These are phyloP conservation scores for Sclerospora graminicola DNA, from an alignment of 352 stramenopile species.

Conservation along the genomic window DNA sequence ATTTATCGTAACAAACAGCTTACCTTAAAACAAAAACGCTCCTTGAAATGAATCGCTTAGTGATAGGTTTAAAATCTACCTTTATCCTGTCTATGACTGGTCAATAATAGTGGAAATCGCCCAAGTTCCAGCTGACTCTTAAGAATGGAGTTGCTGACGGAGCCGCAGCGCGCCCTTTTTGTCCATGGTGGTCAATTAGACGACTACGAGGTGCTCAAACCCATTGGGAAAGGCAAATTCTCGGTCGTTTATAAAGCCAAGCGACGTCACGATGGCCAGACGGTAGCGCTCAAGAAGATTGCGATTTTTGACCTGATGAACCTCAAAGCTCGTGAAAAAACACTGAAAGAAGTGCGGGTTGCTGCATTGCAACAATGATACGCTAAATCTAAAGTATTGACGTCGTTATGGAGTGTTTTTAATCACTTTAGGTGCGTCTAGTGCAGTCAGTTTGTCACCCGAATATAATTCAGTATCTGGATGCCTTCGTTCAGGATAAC, in stretches of 20 bases:
- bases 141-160: slow-evolving; percentile 69
- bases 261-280: slow-evolving; percentile 44
- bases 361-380: not conserved
- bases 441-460: slow-evolving; percentile 84
- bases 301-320: slow-evolving; percentile 88
- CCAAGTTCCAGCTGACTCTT: slow-evolving; percentile 17
- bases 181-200: slow-evolving; percentile 33
- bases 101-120: slow-evolving; percentile 8
- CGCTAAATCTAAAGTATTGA: not conserved
- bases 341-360: slow-evolving; percentile 60
- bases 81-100: slow-evolving; percentile 1
- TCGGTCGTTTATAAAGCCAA: slow-evolving; percentile 87
- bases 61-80: slow-evolving; percentile 10
- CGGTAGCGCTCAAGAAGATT: slow-evolving; percentile 91
- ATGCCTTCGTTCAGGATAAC: slow-evolving; percentile 86
- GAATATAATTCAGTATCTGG: slow-evolving; percentile 90
- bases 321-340: slow-evolving; percentile 84
- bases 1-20: too few species aligned
- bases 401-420: slow-evolving; percentile 2
- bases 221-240: slow-evolving; percentile 91
- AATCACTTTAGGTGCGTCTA: slow-evolving; percentile 43
- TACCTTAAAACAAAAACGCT: too few species aligned
- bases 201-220: slow-evolving; percentile 81
- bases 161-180: slow-evolving; percentile 63
- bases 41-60: slow-evolving; percentile 3